These are phyloP conservation scores for Aspergillus cristatus DNA, from an alignment of 495 filamentous ascomycete genomes.

Conservation along the genomic window DNA sequence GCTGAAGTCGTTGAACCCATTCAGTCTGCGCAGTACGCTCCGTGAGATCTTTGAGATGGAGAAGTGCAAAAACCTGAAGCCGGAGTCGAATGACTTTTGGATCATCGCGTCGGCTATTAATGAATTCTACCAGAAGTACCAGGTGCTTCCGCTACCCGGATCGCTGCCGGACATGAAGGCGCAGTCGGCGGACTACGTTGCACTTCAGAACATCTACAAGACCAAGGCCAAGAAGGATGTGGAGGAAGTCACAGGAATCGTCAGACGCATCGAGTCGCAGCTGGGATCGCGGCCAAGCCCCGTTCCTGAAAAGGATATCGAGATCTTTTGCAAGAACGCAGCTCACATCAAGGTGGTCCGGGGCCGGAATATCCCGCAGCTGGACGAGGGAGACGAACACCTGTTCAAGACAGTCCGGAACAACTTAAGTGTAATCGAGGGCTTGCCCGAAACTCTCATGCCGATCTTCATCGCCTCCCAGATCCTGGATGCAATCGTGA, in stretches of 20 bases:
- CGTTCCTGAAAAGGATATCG: constrained; percentile 69
- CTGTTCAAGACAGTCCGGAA: constrained; percentile 25
- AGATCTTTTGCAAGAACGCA: constrained; percentile 91
- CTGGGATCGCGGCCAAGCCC: constrained; percentile 32
- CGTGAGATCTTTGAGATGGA: constrained; percentile 69
- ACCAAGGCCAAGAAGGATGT: constrained; percentile 72
- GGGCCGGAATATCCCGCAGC: constrained; percentile 44
- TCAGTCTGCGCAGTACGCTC: constrained; percentile 56
- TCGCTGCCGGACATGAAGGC: constrained; percentile 97
- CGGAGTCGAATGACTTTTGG: constrained; percentile 62
- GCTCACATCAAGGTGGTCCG: constrained; percentile 84
- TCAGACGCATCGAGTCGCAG: constrained; percentile 50
- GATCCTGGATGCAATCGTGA: constrained; percentile 47
- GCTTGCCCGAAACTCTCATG: constrained; percentile 52
- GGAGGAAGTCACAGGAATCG: constrained; percentile 63
- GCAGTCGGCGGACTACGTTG: constrained; percentile 81
- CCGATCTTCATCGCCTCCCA: constrained; percentile 68
- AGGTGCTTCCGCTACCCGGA: constrained; percentile 73
- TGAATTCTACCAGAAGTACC: constrained; percentile 61
- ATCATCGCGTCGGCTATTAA: constrained; percentile 75
- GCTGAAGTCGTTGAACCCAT: constrained; percentile 65
- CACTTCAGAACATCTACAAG: constrained; percentile 92
- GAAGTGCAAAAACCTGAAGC: constrained; percentile 39
- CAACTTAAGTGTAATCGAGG: constrained; percentile 12
- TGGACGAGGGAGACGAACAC: constrained; percentile 22